These are phyloP conservation scores for Euphrasia confusa DNA, from an alignment of 257 asterid genomes.

Conservation along the genomic window DNA sequence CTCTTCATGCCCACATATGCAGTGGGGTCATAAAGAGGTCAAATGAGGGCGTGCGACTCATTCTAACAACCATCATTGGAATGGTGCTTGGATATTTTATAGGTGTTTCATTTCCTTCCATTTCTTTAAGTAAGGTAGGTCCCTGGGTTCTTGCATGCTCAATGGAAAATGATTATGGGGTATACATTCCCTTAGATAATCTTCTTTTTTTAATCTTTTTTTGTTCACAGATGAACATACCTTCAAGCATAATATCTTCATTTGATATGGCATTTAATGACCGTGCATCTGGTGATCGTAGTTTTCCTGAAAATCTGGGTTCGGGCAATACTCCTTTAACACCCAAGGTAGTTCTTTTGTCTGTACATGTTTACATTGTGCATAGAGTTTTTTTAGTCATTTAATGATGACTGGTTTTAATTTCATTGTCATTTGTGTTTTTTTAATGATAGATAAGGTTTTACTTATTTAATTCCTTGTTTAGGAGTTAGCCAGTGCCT, in stretches of 20 bases:
- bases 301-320: constrained; percentile 92
- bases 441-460: neutral
- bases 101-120: constrained; percentile 92
- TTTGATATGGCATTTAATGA: constrained; percentile 54
- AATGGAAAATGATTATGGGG: neutral
- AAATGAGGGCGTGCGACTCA: constrained; percentile 64
- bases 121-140: constrained; percentile 73
- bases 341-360: constrained; percentile 61
- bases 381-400: neutral
- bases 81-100: constrained; percentile 88
- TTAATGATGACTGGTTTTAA: constrained; percentile 9
- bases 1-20: constrained; percentile 30
- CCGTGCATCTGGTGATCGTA: constrained; percentile 38
- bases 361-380: constrained; percentile 19
- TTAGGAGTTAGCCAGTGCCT: neutral
- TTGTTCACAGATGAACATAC: constrained; percentile 68
- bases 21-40: constrained; percentile 78
- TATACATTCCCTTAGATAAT: neutral
- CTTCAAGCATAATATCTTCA: constrained; percentile 68
- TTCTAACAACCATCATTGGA: constrained; percentile 82
- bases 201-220: neutral
- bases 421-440: neutral
- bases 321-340: constrained; percentile 77
- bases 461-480: neutral
- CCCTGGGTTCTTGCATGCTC: constrained; percentile 11